Evolutionary conservation across 2,329 filamentous ascomycete species (phyloP).

Genomic region (Talaromyces sp.): DNA sequence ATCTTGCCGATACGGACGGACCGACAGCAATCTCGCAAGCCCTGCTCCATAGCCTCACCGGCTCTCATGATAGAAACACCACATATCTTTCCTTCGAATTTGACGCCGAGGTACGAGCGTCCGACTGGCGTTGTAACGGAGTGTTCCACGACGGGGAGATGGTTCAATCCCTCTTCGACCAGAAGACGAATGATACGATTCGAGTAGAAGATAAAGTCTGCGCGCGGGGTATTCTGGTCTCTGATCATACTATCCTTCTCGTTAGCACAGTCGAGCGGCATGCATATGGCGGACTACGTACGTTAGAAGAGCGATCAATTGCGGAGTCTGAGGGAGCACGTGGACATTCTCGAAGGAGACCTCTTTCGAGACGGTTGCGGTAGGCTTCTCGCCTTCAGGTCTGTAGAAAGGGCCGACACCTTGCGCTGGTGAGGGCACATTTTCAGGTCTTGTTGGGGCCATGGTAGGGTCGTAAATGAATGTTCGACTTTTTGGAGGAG

Average conservation of each 20-base stretch:
- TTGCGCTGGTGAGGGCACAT: slow-evolving; percentile 52
- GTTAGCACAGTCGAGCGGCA: slow-evolving; percentile 16
- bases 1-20: slow-evolving; percentile 99
- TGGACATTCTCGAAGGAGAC: slow-evolving; percentile 83
- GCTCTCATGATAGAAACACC: slow-evolving; percentile 98
- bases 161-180: slow-evolving; percentile 95
- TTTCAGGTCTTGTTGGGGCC: slow-evolving; percentile 20
- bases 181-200: slow-evolving; percentile 96
- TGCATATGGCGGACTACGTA: slow-evolving; percentile 50
- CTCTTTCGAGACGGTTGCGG: slow-evolving; percentile 80
- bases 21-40: slow-evolving; percentile 89
- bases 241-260: slow-evolving; percentile 74
- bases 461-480: neutral
- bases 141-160: slow-evolving; percentile 86
- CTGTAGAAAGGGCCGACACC: slow-evolving; percentile 78
- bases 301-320: slow-evolving; percentile 96
- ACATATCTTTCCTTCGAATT: slow-evolving; percentile 97
- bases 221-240: slow-evolving; percentile 81
- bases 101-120: slow-evolving; percentile 80
- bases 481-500: neutral
- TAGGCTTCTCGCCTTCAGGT: slow-evolving; percentile 72
- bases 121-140: slow-evolving; percentile 89
- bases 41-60: slow-evolving; percentile 98
- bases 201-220: slow-evolving; percentile 98
- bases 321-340: slow-evolving; percentile 86